These are phyloP conservation scores for Emergomyces africanus DNA, from an alignment of 2,329 filamentous ascomycete genomes.

Conservation along the genomic window DNA sequence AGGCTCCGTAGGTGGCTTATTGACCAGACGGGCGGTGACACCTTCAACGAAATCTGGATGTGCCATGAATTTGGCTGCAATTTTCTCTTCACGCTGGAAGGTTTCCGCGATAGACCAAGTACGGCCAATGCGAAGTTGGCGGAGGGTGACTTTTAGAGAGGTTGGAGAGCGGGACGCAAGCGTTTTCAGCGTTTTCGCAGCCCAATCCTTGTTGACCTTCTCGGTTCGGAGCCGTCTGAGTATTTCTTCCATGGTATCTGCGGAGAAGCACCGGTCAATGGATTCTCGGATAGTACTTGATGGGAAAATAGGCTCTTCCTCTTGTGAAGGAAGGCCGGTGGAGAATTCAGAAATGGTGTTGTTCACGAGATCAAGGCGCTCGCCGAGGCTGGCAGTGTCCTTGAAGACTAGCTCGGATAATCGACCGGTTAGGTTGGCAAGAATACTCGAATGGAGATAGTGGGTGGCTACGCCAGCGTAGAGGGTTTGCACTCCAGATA, in stretches of 20 bases:
- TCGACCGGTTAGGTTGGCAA: constrained; percentile 69
- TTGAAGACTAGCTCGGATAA: constrained; percentile 80
- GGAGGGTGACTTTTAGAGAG: constrained; percentile 68
- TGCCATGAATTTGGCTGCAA: constrained; percentile 78
- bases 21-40: constrained; percentile 67
- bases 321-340: constrained; percentile 56
- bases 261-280: constrained; percentile 72
- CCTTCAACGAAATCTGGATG: constrained; percentile 87
- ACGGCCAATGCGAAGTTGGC: constrained; percentile 64
- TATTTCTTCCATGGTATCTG: constrained; percentile 56
- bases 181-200: constrained; percentile 59
- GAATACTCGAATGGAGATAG: constrained; percentile 81
- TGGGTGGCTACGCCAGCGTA: constrained; percentile 91
- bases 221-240: constrained; percentile 50
- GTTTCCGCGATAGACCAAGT: constrained; percentile 72
- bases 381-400: constrained; percentile 53
- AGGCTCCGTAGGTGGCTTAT: constrained; percentile 53
- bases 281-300: constrained; percentile 59
- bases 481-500: constrained; percentile 74
- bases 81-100: constrained; percentile 73
- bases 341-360: constrained; percentile 83
- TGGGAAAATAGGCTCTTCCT: constrained; percentile 52
- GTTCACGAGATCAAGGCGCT: constrained; percentile 63
- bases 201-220: constrained; percentile 56
- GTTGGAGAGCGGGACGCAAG: constrained; percentile 73